Evolutionary conservation across 345 rosid genomes (phyloP).

Genomic region (Lepidium africanum): DNA sequence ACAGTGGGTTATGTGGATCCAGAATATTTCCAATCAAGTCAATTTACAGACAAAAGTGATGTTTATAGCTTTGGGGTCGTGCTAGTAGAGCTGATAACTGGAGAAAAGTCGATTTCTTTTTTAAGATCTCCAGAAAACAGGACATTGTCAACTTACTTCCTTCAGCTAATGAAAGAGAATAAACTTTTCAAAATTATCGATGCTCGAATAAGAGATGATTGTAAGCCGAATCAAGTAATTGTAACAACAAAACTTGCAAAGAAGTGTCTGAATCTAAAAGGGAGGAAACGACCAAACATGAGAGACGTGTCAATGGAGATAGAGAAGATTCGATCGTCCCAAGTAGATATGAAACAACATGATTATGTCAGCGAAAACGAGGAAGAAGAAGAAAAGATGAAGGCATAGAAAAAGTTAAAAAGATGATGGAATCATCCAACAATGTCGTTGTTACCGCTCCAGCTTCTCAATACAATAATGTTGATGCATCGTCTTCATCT

Average conservation of each 20-base stretch:
- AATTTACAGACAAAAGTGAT: no score
- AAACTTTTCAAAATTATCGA: not conserved
- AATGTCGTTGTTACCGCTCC: not conserved
- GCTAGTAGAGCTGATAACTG: no score
- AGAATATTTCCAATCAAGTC: no score
- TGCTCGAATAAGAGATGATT: not conserved
- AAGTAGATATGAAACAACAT: not conserved
- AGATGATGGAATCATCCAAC: not conserved
- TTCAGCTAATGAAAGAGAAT: not conserved
- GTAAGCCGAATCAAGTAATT: not conserved
- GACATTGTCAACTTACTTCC: not conserved
- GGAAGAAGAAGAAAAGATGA: not conserved
- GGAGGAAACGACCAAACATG: not conserved
- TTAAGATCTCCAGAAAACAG: no score
- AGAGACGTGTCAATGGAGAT: not conserved
- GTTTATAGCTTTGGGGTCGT: no score
- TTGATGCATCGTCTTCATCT: not conserved
- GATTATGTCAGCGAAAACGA: not conserved
- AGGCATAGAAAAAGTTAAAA: not conserved
- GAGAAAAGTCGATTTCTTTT: no score
- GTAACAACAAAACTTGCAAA: slow-evolving; percentile 22
- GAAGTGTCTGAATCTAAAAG: slow-evolving; percentile 16
- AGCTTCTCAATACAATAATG: not conserved
- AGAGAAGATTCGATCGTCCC: not conserved
- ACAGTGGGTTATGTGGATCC: no score